A percentile compares a stretch with the other conserved stretches of the same genome.
Evolutionary conservation across 306 rosid species (phyloP).

Genomic region (Trichosanthes cucumerina): DNA sequence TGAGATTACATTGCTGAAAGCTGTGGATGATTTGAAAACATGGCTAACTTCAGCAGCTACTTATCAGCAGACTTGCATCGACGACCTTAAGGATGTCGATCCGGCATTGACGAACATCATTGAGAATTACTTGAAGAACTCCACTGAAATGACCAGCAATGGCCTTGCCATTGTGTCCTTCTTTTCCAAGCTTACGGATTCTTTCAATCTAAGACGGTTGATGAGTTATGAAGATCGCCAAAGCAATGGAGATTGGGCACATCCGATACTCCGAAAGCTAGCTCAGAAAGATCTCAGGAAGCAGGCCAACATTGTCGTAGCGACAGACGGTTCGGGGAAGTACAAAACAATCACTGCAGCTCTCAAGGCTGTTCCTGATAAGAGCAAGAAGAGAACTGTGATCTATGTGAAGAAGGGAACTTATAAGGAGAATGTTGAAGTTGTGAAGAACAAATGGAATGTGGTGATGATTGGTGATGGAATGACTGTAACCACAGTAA

Average conservation of each 20-base stretch:
- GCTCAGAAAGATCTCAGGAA: slow-evolving; percentile 22
- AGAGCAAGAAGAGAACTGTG: slow-evolving; percentile 46
- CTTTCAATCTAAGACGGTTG: slow-evolving; percentile 27
- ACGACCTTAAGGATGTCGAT: slow-evolving; percentile 34
- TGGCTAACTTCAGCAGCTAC: slow-evolving; percentile 80
- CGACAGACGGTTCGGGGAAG: slow-evolving; percentile 41
- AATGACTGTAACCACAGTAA: slow-evolving; percentile 40
- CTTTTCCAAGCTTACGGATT: slow-evolving; percentile 19
- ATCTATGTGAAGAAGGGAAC: slow-evolving; percentile 60
- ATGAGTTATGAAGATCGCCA: slow-evolving; percentile 8
- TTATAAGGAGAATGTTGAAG: slow-evolving; percentile 52
- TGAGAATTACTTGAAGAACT: slow-evolving; percentile 31
- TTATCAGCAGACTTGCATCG: slow-evolving; percentile 57
- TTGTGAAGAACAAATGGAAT: slow-evolving; percentile 58
- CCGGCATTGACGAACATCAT: slow-evolving; percentile 1
- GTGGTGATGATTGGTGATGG: slow-evolving; percentile 78
- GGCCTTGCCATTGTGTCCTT: slow-evolving; percentile 65
- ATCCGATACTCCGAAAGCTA: slow-evolving; percentile 15
- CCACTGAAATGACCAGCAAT: slow-evolving; percentile 59
- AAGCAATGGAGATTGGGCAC: slow-evolving; percentile 27
- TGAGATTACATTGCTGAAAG: slow-evolving; percentile 24
- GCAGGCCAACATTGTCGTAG: slow-evolving; percentile 35
- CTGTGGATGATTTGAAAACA: slow-evolving; percentile 49
- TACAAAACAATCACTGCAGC: slow-evolving; percentile 46
- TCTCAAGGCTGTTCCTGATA: slow-evolving; percentile 36